These are phyloP conservation scores for Monosiga brevicollis DNA, from an alignment of 78 protist genomes.

Conservation along the genomic window DNA sequence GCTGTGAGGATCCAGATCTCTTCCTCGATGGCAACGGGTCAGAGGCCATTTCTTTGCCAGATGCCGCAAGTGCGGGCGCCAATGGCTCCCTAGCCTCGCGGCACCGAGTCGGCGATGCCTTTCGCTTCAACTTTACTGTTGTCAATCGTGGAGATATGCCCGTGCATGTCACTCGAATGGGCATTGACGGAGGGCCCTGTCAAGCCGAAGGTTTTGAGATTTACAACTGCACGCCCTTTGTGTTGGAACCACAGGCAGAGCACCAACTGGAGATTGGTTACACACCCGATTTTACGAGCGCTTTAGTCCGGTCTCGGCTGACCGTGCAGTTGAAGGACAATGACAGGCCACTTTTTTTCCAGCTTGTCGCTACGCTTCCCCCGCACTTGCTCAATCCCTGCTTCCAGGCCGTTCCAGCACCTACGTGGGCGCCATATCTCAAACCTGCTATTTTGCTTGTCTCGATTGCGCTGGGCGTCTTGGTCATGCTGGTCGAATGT, in stretches of 20 bases:
- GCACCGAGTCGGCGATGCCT: not conserved
- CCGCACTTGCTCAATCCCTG: not conserved
- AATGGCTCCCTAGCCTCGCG: too few relatives aligned
- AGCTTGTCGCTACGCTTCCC: not conserved
- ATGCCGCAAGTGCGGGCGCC: too few relatives aligned
- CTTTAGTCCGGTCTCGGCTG: not conserved
- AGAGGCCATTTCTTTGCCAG: too few relatives aligned
- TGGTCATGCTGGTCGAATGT: not conserved
- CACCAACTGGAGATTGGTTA: not conserved
- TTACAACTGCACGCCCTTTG: not conserved
- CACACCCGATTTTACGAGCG: not conserved
- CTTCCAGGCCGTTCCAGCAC: not conserved
- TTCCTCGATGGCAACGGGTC: too few relatives aligned
- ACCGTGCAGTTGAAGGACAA: not conserved
- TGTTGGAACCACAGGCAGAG: not conserved
- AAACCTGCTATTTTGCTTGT: not conserved
- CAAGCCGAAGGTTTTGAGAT: not conserved
- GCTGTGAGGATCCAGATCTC: too few relatives aligned
- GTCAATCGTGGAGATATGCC: not conserved
- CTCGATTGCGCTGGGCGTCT: not conserved
- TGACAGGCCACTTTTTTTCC: not conserved
- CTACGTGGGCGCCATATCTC: not conserved
- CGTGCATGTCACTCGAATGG: not conserved
- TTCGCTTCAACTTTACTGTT: not conserved
- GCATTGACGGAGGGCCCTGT: not conserved